Conservation (phyloP, 495 filamentous ascomycete species). For the Schizothecium vesticola region DNA sequence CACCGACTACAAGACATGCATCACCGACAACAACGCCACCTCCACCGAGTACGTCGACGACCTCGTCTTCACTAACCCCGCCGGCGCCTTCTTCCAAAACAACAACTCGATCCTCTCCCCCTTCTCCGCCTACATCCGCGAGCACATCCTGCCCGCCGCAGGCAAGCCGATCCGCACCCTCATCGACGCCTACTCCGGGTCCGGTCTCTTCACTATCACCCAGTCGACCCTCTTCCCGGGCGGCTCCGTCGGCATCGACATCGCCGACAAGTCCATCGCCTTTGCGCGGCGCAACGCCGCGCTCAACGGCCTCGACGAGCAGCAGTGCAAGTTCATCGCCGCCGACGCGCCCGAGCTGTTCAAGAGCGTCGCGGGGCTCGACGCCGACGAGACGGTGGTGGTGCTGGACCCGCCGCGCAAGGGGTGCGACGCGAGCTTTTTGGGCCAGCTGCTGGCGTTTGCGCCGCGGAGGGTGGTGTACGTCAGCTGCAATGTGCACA, state of each 20-base stretch:
- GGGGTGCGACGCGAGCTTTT: constrained; percentile 82
- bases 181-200: constrained; percentile 95
- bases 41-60: constrained; percentile 81
- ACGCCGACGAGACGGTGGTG: constrained; percentile 74
- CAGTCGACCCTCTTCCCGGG: constrained; percentile 69
- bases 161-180: constrained; percentile 62
- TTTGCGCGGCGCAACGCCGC: constrained; percentile 73
- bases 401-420: constrained; percentile 93
- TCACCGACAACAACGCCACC: constrained; percentile 75
- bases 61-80: constrained; percentile 82
- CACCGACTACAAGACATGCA: constrained; percentile 73
- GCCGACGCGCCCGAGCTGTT: constrained; percentile 83
- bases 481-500: constrained; percentile 96
- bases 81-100: constrained; percentile 96
- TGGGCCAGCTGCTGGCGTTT: constrained; percentile 70
- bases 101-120: constrained; percentile 95
- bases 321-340: constrained; percentile 66
- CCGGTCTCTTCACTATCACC: constrained; percentile 93
- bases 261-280: constrained; percentile 61
- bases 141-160: constrained; percentile 59
- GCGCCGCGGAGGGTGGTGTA: constrained; percentile 78
- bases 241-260: constrained; percentile 46
- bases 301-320: constrained; percentile 60
- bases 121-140: constrained; percentile 88
- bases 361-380: constrained; percentile 57